Base-by-base conservation (phyloP, 176 grass and related monocot species). In the Musa beccarii region DNA sequence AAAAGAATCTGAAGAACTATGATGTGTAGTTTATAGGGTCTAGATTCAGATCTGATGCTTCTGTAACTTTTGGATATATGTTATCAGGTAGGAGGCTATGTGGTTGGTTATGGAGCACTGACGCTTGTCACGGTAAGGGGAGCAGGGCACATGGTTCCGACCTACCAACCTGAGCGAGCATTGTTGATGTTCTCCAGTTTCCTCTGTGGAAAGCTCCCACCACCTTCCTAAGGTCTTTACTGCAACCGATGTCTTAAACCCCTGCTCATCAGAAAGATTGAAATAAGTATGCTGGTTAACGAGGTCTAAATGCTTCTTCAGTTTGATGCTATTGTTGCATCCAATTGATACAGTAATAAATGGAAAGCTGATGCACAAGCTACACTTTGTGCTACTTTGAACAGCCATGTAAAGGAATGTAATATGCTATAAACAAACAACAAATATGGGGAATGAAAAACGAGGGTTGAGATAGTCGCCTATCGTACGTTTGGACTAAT, bases 121-220 rank as follows among this genome's bases (percentile, higher is more conserved):
- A 69, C 67, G 34, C 28, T 69, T 11, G 67, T 8, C 0, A 69
- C 67, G 1, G 78, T 81, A 13, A 78, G 78, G 26, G 87, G 77
- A 57, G 81, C 87, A 64, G 88, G 88, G 1, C 87, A 90, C 53
- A 26, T 81, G 63, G 84, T 87, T 17, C 88, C 88, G 19, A 86
- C 69, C 22, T 78, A 75, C 63, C 81, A 89, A 73, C 87, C 87
- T 3, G 63, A 75, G 70, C 80, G 87, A 81, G 79, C 84, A 28
- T 52, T 84, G 52, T 73, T 82, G 26, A 71, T 89, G 2, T 74
- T 85, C 73, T 68, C 71, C 54, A 54, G 80, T 10, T 89, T 89
- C 29, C 51, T 89, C 10, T 59, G 80, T 29, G 78, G 84, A 78
- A 83, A 74, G 68, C 77, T 85, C 19, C 83, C 87, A 52, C 77